A percentile compares a stretch with the other conserved stretches of the same genome.
These are phyloP conservation scores for Aspergillus glaucus DNA, from an alignment of 2,329 filamentous ascomycete species.

Conservation along the genomic window DNA sequence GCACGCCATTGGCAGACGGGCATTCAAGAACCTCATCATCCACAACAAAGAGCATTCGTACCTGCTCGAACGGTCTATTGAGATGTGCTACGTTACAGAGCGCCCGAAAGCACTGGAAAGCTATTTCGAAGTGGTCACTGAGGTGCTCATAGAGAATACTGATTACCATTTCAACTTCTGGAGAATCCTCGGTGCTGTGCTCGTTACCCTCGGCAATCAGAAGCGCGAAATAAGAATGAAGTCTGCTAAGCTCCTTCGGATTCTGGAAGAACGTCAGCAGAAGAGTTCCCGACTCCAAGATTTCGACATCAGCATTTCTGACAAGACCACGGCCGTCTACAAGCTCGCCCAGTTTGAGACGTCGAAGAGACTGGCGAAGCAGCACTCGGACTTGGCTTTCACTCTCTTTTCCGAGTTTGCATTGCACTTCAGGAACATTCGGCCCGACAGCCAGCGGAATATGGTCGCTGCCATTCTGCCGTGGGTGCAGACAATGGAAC, in stretches of 20 bases:
- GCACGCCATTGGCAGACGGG: conserved; percentile 81
- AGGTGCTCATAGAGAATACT: conserved; percentile 76
- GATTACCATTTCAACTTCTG: conserved; percentile 82
- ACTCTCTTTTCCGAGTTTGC: conserved; percentile 95
- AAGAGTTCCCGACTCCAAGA: conserved; percentile 90
- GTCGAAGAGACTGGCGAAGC: conserved; percentile 79
- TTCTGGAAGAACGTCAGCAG: conserved; percentile 73
- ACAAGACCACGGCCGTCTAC: conserved; percentile 97
- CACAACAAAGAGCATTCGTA: conserved; percentile 85
- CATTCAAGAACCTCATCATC: conserved; percentile 80
- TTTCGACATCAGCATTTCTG: conserved; percentile 95
- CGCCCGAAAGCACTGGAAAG: conserved; percentile 79
- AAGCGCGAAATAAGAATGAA: conserved; percentile 84
- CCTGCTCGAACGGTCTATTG: conserved; percentile 81
- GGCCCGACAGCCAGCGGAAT: conserved; percentile 78
- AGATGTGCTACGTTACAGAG: conserved; percentile 81
- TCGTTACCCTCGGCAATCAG: conserved; percentile 90
- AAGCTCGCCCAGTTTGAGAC: conserved; percentile 97
- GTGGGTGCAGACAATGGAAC: conserved; percentile 91
- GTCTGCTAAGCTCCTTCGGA: conserved; percentile 72
- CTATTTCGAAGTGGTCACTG: conserved; percentile 87
- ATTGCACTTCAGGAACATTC: conserved; percentile 81
- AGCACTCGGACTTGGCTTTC: conserved; percentile 84
- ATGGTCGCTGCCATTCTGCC: conserved; percentile 91
- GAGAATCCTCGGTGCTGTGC: conserved; percentile 78